These are phyloP conservation scores for Rhodocollybia butyracea DNA, from an alignment of 768 basidiomycete genomes.

Conservation along the genomic window DNA sequence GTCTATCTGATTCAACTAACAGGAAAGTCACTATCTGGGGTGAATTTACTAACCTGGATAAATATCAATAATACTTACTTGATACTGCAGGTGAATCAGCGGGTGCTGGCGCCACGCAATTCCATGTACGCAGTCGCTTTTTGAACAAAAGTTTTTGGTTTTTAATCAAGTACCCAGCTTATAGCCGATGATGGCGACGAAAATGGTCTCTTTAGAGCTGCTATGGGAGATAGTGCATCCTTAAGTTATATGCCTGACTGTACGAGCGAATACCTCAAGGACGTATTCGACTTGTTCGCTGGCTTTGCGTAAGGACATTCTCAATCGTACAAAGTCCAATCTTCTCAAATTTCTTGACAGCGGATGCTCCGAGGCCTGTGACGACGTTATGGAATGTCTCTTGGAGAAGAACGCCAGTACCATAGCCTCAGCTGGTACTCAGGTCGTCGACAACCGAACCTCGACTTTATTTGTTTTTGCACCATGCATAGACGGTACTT, in stretches of 20 bases:
- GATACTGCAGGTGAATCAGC: slow-evolving; percentile 13
- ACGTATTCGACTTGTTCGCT: slow-evolving; percentile 32
- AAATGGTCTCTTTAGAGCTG: slow-evolving; percentile 35
- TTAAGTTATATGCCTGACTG: slow-evolving; percentile 32
- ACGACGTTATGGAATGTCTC: slow-evolving; percentile 30
- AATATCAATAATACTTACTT: too few relatives aligned
- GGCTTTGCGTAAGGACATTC: slow-evolving; percentile 28
- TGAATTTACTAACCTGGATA: too few relatives aligned
- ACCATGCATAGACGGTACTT: slow-evolving; percentile 32
- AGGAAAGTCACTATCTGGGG: slow-evolving; percentile 12
- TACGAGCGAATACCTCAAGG: slow-evolving; percentile 30
- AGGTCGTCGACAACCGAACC: slow-evolving; percentile 25
- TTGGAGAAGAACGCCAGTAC: slow-evolving; percentile 22
- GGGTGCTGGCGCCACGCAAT: slow-evolving; percentile 33
- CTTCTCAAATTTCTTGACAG: slow-evolving; percentile 28
- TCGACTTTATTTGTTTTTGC: slow-evolving; percentile 36
- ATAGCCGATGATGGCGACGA: slow-evolving; percentile 35
- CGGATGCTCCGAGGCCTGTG: slow-evolving; percentile 10
- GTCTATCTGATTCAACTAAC: neutral
- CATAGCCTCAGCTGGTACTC: slow-evolving; percentile 31
- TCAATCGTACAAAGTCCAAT: neutral
- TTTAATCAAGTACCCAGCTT: slow-evolving; percentile 23
- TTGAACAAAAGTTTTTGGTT: neutral
- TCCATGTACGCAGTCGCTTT: slow-evolving; percentile 27
- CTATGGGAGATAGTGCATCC: slow-evolving; percentile 43